Evolutionary conservation across 345 rosid genomes (phyloP).

Genomic region (Populus deltoides): DNA sequence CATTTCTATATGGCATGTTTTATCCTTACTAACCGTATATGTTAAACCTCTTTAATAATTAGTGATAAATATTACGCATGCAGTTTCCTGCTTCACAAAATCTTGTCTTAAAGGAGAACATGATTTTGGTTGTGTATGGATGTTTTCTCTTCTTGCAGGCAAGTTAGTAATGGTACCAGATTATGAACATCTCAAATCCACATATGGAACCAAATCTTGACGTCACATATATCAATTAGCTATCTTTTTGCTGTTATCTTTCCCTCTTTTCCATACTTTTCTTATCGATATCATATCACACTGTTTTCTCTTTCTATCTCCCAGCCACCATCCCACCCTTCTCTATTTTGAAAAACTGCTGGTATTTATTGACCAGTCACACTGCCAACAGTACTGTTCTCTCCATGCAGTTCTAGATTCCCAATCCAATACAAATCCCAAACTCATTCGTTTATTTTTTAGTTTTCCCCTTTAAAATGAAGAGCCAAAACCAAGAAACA

Average conservation of each 20-base stretch:
- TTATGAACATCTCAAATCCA: constrained; percentile 21
- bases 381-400: not conserved
- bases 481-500: constrained; percentile 1
- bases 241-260: constrained; percentile 30
- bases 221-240: constrained; percentile 27
- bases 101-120: not conserved
- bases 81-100: not conserved
- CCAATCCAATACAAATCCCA: not conserved
- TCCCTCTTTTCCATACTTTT: constrained; percentile 24
- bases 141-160: constrained; percentile 4
- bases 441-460: not conserved
- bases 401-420: not conserved
- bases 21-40: no score
- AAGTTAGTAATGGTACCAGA: not conserved
- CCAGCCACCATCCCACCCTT: not conserved
- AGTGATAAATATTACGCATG: not conserved
- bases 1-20: not conserved
- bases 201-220: constrained; percentile 23
- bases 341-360: not conserved
- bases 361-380: not conserved
- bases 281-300: constrained; percentile 19
- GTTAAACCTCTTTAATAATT: not conserved
- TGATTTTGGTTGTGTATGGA: not conserved
- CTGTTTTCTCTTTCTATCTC: not conserved
- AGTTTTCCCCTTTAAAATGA: constrained; percentile 10